Conservation (phyloP, 257 asterid genomes). For the Euphrasia confusa region DNA sequence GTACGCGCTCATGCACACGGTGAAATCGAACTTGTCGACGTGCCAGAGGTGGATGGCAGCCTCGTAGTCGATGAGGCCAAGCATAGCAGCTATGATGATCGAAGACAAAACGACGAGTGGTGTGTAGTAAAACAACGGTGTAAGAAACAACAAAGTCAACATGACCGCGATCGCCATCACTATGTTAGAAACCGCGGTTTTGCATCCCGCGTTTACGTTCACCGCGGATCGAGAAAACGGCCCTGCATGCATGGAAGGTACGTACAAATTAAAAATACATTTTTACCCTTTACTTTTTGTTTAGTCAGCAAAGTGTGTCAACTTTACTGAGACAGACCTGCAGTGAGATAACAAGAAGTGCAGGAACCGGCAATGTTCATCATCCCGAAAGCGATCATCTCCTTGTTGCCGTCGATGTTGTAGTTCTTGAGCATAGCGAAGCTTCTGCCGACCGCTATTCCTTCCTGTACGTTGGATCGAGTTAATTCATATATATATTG, state of each 20-base stretch:
- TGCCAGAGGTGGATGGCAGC: slow-evolving; percentile 89
- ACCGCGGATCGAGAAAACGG: slow-evolving; percentile 78
- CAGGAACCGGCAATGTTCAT: slow-evolving; percentile 91
- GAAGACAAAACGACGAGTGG: slow-evolving; percentile 82
- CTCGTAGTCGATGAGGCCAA: slow-evolving; percentile 88
- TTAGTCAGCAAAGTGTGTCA: no score
- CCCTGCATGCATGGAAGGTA: slow-evolving; percentile 29
- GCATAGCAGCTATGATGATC: slow-evolving; percentile 88
- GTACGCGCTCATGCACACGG: slow-evolving; percentile 76
- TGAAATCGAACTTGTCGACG: slow-evolving; percentile 80
- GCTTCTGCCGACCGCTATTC: slow-evolving; percentile 97
- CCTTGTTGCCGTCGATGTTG: slow-evolving; percentile 95
- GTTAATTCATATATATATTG: no score
- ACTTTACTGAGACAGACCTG: slow-evolving; percentile 46
- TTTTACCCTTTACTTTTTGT: no score
- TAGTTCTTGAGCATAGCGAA: slow-evolving; percentile 92
- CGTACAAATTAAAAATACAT: no score
- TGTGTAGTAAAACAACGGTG: slow-evolving; percentile 79
- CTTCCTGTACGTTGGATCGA: slow-evolving; percentile 49
- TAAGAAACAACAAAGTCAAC: slow-evolving; percentile 66
- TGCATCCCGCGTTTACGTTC: slow-evolving; percentile 72
- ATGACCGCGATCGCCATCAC: slow-evolving; percentile 92
- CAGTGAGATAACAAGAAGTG: slow-evolving; percentile 89
- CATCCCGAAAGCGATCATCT: slow-evolving; percentile 91
- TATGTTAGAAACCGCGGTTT: slow-evolving; percentile 59